A percentile compares a stretch with the other conserved stretches of the same genome.
phyloP scores from a whole-genome alignment of 2,329 filamentous ascomycete species.

The Tothia fuscella region DNA sequence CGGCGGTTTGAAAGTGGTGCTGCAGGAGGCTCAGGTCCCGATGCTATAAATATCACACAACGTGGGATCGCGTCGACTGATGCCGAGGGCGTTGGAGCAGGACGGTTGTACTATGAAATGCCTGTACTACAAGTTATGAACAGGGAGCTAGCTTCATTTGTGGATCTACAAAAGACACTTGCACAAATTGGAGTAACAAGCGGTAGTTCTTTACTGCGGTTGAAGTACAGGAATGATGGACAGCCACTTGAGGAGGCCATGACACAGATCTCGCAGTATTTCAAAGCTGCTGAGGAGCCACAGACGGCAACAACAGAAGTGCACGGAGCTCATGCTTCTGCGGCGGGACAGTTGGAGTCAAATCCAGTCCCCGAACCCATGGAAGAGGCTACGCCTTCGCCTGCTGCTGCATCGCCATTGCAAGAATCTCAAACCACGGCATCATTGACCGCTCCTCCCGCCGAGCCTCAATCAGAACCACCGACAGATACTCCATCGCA shows the following conservation, averaged over 20 bases:
- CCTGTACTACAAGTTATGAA: constrained; percentile 78
- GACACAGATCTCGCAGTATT: constrained; percentile 65
- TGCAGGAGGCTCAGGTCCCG: constrained; percentile 40
- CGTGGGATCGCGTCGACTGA: constrained; percentile 57
- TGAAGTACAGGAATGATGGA: constrained; percentile 65
- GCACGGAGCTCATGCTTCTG: constrained; percentile 7
- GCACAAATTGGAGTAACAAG: constrained; percentile 77
- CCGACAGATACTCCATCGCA: constrained; percentile 13
- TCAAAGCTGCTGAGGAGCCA: constrained; percentile 37
- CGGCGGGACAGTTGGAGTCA: not conserved
- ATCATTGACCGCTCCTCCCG: not conserved
- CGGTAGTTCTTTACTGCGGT: constrained; percentile 65
- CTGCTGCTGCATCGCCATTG: too few species aligned
- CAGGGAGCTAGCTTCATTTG: constrained; percentile 62
- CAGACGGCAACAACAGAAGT: constrained; percentile 13
- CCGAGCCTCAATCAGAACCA: constrained; percentile 12
- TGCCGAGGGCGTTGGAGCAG: constrained; percentile 43
- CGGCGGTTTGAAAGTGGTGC: constrained; percentile 77
- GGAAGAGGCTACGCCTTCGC: not conserved
- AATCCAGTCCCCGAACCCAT: not conserved
- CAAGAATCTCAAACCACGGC: constrained; percentile 2
- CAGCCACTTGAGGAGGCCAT: constrained; percentile 77
- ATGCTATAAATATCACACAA: constrained; percentile 65
- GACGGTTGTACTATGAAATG: constrained; percentile 77
- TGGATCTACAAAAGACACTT: constrained; percentile 79